These are phyloP conservation scores for Talaromyces sp. DNA, from an alignment of 2,329 filamentous ascomycete genomes.

Conservation along the genomic window DNA sequence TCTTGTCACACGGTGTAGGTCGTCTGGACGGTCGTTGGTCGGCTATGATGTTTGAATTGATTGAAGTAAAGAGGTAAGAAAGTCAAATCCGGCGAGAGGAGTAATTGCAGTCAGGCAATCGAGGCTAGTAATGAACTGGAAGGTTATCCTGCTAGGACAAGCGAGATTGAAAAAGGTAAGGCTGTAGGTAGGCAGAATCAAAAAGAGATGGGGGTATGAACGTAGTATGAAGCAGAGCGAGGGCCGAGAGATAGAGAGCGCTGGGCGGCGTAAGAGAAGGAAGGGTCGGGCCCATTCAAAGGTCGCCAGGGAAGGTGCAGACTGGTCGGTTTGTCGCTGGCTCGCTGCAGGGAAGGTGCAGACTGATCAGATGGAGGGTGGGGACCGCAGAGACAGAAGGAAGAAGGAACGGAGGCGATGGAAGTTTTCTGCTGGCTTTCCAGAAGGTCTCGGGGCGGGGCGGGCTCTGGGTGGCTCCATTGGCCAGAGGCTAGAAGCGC, in stretches of 20 bases:
- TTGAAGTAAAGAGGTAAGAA: background rate
- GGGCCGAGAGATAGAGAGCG: no score
- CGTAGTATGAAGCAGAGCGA: no score
- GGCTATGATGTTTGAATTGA: background rate
- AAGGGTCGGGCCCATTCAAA: slow-evolving; percentile 2
- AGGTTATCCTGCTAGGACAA: background rate
- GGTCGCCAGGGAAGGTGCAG: slow-evolving; percentile 7
- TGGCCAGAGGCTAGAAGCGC: slow-evolving; percentile 3
- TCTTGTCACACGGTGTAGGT: background rate
- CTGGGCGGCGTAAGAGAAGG: background rate
- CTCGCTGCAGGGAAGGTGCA: background rate
- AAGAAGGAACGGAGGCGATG: background rate
- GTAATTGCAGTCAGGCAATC: background rate
- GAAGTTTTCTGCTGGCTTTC: slow-evolving; percentile 20
- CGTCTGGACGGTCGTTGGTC: background rate
- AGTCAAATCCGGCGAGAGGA: background rate
- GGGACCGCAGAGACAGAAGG: background rate
- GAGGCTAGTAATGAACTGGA: background rate
- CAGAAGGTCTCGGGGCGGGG: slow-evolving; percentile 24
- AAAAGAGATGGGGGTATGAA: background rate
- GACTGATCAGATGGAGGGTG: slow-evolving; percentile 1
- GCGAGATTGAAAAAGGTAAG: background rate
- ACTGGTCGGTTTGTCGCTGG: background rate
- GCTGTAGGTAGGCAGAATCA: background rate
- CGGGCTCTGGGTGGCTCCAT: slow-evolving; percentile 7